Conservation (phyloP, 2,329 filamentous ascomycete species). For the Scedosporium aurantiacum region DNA sequence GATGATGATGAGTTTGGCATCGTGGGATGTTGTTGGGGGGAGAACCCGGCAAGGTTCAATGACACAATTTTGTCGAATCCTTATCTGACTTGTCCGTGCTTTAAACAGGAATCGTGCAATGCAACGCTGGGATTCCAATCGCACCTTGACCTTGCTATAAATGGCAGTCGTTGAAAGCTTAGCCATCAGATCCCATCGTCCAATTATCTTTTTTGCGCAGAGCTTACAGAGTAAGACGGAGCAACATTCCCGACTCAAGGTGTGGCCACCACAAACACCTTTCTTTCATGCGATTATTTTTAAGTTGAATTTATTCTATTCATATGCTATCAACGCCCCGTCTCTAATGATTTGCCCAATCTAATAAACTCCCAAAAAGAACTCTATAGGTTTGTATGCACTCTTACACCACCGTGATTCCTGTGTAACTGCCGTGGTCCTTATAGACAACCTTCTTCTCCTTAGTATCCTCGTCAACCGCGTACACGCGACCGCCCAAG, state of each 20-base stretch:
- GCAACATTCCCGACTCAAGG: neutral
- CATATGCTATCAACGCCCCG: no score
- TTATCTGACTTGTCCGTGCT: no score
- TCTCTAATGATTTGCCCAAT: no score
- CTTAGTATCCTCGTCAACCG: conserved; percentile 20
- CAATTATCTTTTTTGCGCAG: neutral
- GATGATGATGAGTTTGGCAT: no score
- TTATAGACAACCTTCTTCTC: conserved; percentile 17
- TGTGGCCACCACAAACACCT: neutral
- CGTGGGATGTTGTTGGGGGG: neutral
- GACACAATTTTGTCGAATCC: no score
- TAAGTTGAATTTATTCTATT: neutral
- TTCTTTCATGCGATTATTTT: neutral
- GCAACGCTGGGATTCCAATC: no score
- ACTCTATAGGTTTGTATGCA: neutral
- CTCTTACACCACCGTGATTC: conserved; percentile 11
- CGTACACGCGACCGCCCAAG: conserved; percentile 27
- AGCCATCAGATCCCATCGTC: neutral
- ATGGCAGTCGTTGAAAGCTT: neutral
- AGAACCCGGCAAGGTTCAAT: no score
- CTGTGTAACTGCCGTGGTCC: conserved; percentile 15
- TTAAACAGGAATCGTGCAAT: no score
- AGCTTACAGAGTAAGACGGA: neutral
- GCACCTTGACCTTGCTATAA: no score
- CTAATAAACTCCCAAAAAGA: no score